Evolutionary conservation across 1,284 basidiomycete species (phyloP).

Genomic region (Austropuccinia psidii): DNA sequence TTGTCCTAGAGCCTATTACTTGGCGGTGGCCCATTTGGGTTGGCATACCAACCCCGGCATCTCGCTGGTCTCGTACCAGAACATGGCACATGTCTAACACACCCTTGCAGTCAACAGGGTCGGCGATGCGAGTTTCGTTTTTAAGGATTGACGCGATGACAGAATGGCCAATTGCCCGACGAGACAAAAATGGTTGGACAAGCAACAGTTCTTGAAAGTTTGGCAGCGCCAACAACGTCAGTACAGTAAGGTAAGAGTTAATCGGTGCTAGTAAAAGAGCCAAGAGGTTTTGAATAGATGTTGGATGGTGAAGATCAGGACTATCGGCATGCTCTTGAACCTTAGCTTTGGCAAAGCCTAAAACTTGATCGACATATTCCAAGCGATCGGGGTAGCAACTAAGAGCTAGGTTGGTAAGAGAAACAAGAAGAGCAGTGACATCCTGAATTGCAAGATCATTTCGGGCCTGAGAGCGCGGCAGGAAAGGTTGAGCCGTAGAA

Average conservation of each 20-base stretch:
- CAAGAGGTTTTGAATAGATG: slow-evolving; percentile 79
- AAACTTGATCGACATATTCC: slow-evolving; percentile 88
- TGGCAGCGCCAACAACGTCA: slow-evolving; percentile 84
- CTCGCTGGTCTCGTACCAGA: slow-evolving; percentile 77
- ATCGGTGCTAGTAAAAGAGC: slow-evolving; percentile 82
- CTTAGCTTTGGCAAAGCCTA: slow-evolving; percentile 76
- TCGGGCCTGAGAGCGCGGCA: slow-evolving; percentile 60
- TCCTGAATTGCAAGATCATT: slow-evolving; percentile 92
- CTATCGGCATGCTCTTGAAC: slow-evolving; percentile 74
- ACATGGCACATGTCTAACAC: slow-evolving; percentile 84
- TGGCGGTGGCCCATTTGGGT: slow-evolving; percentile 37
- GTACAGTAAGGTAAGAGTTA: slow-evolving; percentile 83
- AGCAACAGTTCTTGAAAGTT: slow-evolving; percentile 72
- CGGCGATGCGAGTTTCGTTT: slow-evolving; percentile 85
- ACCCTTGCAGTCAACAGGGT: slow-evolving; percentile 80
- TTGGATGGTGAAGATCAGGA: slow-evolving; percentile 74
- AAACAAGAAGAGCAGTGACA: slow-evolving; percentile 84
- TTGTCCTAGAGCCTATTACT: slow-evolving; percentile 14
- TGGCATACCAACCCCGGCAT: slow-evolving; percentile 52
- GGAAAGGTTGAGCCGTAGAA: background rate
- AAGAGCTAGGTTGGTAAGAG: slow-evolving; percentile 79
- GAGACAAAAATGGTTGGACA: slow-evolving; percentile 75
- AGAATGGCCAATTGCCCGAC: slow-evolving; percentile 80
- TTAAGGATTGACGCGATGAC: slow-evolving; percentile 84
- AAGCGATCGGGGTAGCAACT: slow-evolving; percentile 90